These are phyloP conservation scores for Crepidotus variabilis DNA, from an alignment of 768 basidiomycete genomes.

Conservation along the genomic window DNA sequence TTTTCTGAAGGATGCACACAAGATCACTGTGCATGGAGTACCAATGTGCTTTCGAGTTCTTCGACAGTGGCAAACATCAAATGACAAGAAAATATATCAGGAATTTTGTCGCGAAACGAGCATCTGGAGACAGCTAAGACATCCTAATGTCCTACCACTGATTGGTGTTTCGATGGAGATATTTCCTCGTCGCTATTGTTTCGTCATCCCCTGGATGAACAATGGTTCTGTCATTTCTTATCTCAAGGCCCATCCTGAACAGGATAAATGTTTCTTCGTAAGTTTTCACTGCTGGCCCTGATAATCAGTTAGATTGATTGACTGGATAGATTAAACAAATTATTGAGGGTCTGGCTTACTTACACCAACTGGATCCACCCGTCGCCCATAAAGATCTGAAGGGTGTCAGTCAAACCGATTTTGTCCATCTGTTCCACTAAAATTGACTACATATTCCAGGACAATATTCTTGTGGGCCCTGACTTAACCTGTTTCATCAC, in stretches of 20 bases:
- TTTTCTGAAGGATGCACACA: constrained; percentile 15
- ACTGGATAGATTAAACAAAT: constrained; percentile 23
- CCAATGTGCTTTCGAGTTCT: constrained; percentile 19
- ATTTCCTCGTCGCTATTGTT: constrained; percentile 12
- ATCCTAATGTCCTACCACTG: constrained; percentile 23
- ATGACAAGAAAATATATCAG: constrained; percentile 15
- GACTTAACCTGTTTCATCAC: constrained; percentile 15
- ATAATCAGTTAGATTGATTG: not conserved
- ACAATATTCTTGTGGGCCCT: constrained; percentile 17
- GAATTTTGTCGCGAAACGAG: constrained; percentile 18
- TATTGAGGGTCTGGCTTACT: constrained; percentile 31
- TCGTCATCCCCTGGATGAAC: constrained; percentile 22
- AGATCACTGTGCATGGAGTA: constrained; percentile 9
- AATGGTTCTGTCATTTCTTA: constrained; percentile 19
- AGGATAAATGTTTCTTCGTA: constrained; percentile 20
- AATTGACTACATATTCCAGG: not conserved
- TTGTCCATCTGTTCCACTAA: not conserved
- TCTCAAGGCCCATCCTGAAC: constrained; percentile 21
- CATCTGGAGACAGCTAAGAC: constrained; percentile 20
- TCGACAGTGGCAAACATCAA: constrained; percentile 9
- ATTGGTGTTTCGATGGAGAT: constrained; percentile 16
- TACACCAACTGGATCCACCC: constrained; percentile 35
- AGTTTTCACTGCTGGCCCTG: not conserved
- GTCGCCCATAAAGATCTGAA: constrained; percentile 41
- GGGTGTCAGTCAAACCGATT: constrained; percentile 22